These are phyloP conservation scores for Litsea cubeba DNA, from an alignment of 164 flowering plant genomes.

Conservation along the genomic window DNA sequence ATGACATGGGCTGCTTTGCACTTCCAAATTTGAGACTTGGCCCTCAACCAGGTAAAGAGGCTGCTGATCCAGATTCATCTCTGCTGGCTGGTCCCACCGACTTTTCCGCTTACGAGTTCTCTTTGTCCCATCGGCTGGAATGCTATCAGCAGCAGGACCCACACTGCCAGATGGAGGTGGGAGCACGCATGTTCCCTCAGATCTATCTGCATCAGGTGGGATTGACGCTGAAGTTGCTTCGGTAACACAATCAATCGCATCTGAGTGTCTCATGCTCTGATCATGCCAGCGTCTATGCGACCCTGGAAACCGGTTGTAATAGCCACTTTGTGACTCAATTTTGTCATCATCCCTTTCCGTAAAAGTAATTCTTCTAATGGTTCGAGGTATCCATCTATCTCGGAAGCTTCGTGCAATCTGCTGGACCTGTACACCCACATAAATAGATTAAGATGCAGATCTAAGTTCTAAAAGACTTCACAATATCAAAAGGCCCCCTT, in stretches of 20 bases:
- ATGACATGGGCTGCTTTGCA: slow-evolving; percentile 9
- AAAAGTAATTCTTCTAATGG: slow-evolving; percentile 31
- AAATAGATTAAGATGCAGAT: neutral
- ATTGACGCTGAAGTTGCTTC: slow-evolving; percentile 17
- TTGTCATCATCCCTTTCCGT: slow-evolving; percentile 43
- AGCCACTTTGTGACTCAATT: slow-evolving; percentile 32
- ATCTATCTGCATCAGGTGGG: slow-evolving; percentile 14
- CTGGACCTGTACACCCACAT: slow-evolving; percentile 51
- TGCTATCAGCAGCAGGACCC: slow-evolving; percentile 14
- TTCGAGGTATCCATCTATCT: slow-evolving; percentile 67
- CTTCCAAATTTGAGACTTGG: slow-evolving; percentile 20
- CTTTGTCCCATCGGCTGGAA: slow-evolving; percentile 18
- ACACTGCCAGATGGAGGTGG: slow-evolving; percentile 18
- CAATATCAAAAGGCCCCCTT: neutral
- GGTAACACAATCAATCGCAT: slow-evolving; percentile 25
- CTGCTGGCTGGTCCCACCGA: slow-evolving; percentile 80
- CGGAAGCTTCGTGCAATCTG: slow-evolving; percentile 78
- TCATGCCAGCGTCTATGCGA: slow-evolving; percentile 35
- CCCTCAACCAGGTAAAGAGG: slow-evolving; percentile 19
- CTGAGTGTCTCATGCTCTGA: slow-evolving; percentile 31
- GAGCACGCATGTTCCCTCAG: neutral
- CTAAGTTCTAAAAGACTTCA: neutral
- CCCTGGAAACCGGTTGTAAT: slow-evolving; percentile 23
- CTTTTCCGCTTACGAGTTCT: slow-evolving; percentile 70
- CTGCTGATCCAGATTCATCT: slow-evolving; percentile 13